Conservation (phyloP, 805 yeast genomes). For the Wickerhamiella siamensis region DNA sequence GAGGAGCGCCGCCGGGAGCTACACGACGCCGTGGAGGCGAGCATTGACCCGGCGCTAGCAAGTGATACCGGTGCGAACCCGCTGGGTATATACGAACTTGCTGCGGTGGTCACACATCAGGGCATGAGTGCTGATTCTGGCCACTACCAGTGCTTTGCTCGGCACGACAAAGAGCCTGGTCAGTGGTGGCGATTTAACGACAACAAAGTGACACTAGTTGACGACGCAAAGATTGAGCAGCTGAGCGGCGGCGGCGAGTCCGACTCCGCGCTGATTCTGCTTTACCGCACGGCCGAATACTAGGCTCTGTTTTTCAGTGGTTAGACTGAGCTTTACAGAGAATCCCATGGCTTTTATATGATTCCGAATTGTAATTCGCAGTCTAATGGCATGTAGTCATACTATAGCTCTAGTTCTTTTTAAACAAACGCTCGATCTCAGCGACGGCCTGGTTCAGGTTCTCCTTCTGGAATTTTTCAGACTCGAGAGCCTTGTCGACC, state of each 20-base stretch:
- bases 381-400: no score
- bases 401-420: constrained; percentile 15
- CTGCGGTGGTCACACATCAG: constrained; percentile 77
- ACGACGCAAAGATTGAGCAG: constrained; percentile 64
- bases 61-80: constrained; percentile 56
- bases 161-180: constrained; percentile 46
- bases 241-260: constrained; percentile 96
- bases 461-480: constrained; percentile 87
- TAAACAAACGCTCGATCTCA: constrained; percentile 77
- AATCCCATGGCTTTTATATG: no score
- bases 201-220: constrained; percentile 68
- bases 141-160: constrained; percentile 84
- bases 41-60: constrained; percentile 30
- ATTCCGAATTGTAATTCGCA: no score
- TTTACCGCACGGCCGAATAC: constrained; percentile 67
- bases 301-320: background rate
- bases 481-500: constrained; percentile 69
- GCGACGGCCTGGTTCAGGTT: constrained; percentile 81
- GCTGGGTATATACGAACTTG: constrained; percentile 70
- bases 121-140: constrained; percentile 97
- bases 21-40: constrained; percentile 18
- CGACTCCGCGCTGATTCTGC: constrained; percentile 80
- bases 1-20: constrained; percentile 17
- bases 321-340: background rate
- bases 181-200: constrained; percentile 94